Percentiles rank a stretch among this genome's conserved stretches.
These are phyloP conservation scores for Leucocoprinus leucothites DNA, from an alignment of 768 basidiomycete genomes.

Conservation along the genomic window DNA sequence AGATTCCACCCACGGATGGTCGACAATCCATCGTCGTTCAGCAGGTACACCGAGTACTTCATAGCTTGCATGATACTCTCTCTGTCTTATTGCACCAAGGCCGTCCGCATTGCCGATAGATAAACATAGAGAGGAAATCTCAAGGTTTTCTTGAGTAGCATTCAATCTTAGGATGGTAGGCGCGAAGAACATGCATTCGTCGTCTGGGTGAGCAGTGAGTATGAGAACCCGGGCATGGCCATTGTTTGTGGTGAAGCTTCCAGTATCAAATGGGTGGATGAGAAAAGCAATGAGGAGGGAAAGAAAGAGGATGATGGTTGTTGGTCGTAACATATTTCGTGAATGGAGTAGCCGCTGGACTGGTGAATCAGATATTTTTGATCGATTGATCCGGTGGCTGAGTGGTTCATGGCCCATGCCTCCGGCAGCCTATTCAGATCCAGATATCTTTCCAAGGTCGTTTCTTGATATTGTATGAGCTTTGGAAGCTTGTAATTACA, in stretches of 20 bases:
- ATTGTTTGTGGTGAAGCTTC: constrained; percentile 20
- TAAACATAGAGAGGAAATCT: constrained; percentile 64
- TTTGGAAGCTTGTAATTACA: too few species aligned
- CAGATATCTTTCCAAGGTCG: too few species aligned
- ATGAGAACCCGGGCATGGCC: constrained; percentile 43
- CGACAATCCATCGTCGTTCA: constrained; percentile 56
- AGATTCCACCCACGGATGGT: constrained; percentile 62
- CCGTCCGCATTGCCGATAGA: constrained; percentile 81
- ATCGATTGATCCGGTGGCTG: neutral
- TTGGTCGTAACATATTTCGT: neutral
- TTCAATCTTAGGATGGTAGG: constrained; percentile 69
- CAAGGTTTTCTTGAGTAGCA: neutral
- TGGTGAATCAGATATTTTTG: neutral
- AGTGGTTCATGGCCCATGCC: too few species aligned
- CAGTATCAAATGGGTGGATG: constrained; percentile 25
- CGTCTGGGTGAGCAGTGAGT: constrained; percentile 92
- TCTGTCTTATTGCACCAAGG: constrained; percentile 53
- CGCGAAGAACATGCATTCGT: constrained; percentile 92
- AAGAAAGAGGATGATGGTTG: constrained; percentile 21
- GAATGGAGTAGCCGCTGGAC: neutral
- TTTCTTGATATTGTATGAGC: too few species aligned
- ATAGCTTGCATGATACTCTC: constrained; percentile 65
- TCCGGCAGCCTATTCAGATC: too few species aligned
- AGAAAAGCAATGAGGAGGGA: constrained; percentile 31
- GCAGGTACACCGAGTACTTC: constrained; percentile 61